phyloP scores from a whole-genome alignment of 1,284 basidiomycete genomes.

The Phellinidium pouzarii region DNA sequence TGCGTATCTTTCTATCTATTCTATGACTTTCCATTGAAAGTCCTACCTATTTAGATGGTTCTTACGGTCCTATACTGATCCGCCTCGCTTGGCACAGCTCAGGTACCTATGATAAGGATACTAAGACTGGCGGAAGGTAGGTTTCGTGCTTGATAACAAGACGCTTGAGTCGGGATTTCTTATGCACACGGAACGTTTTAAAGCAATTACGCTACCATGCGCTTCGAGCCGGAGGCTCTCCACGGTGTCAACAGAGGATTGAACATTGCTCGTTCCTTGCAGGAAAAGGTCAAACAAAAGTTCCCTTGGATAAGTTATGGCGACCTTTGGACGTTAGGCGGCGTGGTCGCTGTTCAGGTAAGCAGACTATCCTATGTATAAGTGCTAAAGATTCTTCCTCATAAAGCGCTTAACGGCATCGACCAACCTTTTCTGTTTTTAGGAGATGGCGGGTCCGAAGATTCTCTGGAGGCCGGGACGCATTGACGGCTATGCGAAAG shows the following conservation, averaged over 20 bases:
- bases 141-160: too few species aligned
- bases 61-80: constrained; percentile 85
- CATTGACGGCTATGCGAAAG: constrained; percentile 70
- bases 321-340: constrained; percentile 90
- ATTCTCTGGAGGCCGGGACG: constrained; percentile 87
- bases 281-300: constrained; percentile 85
- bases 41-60: constrained; percentile 63
- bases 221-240: constrained; percentile 78
- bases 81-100: constrained; percentile 93
- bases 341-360: constrained; percentile 77
- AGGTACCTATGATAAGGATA: constrained; percentile 87
- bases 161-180: too few species aligned
- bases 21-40: constrained; percentile 4
- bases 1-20: constrained; percentile 22
- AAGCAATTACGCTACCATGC: constrained; percentile 94
- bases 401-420: constrained; percentile 21
- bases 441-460: constrained; percentile 78
- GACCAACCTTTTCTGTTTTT: neutral
- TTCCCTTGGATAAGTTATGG: constrained; percentile 91
- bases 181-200: too few species aligned
- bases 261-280: constrained; percentile 71
- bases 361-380: constrained; percentile 2
- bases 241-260: constrained; percentile 90
- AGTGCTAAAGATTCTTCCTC: too few species aligned
- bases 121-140: constrained; percentile 82